Percentiles rank a stretch among this genome's conserved stretches.
phyloP scores from a whole-genome alignment of 805 yeast species.

The Jamesozyma gamospora region DNA sequence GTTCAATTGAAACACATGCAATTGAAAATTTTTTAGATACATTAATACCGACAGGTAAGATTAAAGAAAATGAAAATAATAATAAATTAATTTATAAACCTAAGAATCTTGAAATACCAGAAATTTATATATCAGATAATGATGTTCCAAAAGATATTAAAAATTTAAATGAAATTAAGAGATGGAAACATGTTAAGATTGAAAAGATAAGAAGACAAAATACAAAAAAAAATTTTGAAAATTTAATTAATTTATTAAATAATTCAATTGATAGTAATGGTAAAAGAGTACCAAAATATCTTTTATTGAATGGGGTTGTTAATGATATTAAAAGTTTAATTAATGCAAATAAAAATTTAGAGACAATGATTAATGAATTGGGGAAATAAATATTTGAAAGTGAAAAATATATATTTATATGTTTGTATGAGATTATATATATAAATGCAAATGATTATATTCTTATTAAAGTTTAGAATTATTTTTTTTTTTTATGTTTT shows the following conservation, averaged over 20 bases:
- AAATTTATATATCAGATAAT: conserved; percentile 15
- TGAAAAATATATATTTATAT: not conserved
- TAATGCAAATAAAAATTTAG: conserved; percentile 22
- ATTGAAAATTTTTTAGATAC: conserved; percentile 27
- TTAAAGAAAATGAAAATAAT: too few relatives aligned
- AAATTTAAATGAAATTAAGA: conserved; percentile 16
- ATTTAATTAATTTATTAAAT: conserved; percentile 16
- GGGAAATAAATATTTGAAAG: not conserved
- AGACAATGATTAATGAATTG: conserved; percentile 6
- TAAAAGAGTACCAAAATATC: conserved; percentile 28
- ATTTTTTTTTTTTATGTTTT: not conserved
- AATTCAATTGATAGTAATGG: conserved; percentile 7
- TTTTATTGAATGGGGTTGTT: conserved; percentile 21
- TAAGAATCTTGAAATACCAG: conserved; percentile 13
- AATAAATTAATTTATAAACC: too few relatives aligned
- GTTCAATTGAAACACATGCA: conserved; percentile 27
- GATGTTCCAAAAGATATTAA: conserved; percentile 17
- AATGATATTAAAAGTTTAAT: conserved; percentile 23
- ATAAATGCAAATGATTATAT: not conserved
- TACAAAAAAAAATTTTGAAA: conserved; percentile 24
- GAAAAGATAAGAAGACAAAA: conserved; percentile 25
- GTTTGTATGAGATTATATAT: not conserved
- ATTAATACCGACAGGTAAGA: conserved; percentile 6
- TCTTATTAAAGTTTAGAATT: not conserved
- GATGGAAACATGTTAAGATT: conserved; percentile 28